Evolutionary conservation across 495 filamentous ascomycete genomes (phyloP).

Genomic region (Talaromyces trachyspermus): DNA sequence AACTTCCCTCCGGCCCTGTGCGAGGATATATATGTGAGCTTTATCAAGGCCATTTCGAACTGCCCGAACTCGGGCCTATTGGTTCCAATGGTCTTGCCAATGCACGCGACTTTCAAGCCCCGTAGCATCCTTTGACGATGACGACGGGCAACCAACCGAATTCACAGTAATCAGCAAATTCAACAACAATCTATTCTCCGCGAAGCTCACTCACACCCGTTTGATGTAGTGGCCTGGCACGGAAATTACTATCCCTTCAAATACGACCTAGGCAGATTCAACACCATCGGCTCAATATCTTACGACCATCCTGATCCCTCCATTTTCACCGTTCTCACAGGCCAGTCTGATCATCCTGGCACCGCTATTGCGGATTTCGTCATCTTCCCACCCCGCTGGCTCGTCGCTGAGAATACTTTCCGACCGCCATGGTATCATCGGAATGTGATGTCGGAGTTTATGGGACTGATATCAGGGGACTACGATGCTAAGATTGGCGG

Average conservation of each 20-base stretch:
- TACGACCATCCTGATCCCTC: slow-evolving; percentile 66
- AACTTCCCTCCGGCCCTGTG: slow-evolving; percentile 54
- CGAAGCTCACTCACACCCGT: slow-evolving; percentile 65
- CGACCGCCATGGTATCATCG: slow-evolving; percentile 68
- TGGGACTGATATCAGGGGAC: slow-evolving; percentile 51
- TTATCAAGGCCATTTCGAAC: slow-evolving; percentile 75
- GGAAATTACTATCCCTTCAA: slow-evolving; percentile 65
- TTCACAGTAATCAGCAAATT: slow-evolving; percentile 72
- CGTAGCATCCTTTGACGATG: slow-evolving; percentile 66
- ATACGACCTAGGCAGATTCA: slow-evolving; percentile 66
- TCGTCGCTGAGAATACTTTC: slow-evolving; percentile 61
- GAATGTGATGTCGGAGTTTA: slow-evolving; percentile 58
- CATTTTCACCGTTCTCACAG: slow-evolving; percentile 65
- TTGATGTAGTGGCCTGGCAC: slow-evolving; percentile 82
- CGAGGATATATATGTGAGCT: slow-evolving; percentile 84
- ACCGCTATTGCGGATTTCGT: slow-evolving; percentile 66
- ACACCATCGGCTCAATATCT: slow-evolving; percentile 53
- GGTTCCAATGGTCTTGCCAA: slow-evolving; percentile 85
- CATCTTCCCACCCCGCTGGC: slow-evolving; percentile 66
- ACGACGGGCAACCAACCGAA: slow-evolving; percentile 28
- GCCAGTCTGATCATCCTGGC: slow-evolving; percentile 46
- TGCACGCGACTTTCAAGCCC: slow-evolving; percentile 79
- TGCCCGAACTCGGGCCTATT: slow-evolving; percentile 86
- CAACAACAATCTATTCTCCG: slow-evolving; percentile 67
- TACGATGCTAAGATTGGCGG: slow-evolving; percentile 61